These are phyloP conservation scores for Nyctanthes arbortristis DNA, from an alignment of 257 asterid species.

Conservation along the genomic window DNA sequence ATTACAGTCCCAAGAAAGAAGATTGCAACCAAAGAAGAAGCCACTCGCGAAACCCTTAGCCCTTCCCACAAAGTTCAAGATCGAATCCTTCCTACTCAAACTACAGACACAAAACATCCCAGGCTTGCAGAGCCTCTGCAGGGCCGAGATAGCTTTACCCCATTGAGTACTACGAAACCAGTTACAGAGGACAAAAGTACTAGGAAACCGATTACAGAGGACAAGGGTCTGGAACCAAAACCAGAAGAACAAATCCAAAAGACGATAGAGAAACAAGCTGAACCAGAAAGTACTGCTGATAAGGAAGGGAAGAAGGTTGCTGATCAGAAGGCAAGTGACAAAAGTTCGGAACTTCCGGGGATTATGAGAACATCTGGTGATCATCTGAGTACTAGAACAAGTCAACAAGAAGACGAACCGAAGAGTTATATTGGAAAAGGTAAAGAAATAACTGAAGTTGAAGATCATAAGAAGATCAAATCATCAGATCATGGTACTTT, in stretches of 20 bases:
- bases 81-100: constrained; percentile 25
- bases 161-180: constrained; percentile 23
- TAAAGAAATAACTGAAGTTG: constrained; percentile 25
- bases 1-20: constrained; percentile 49
- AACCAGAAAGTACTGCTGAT: constrained; percentile 6
- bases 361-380: constrained; percentile 12
- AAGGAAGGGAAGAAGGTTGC: constrained; percentile 19
- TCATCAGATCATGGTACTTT: constrained; percentile 13
- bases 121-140: constrained; percentile 29
- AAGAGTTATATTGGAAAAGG: neutral
- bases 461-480: no score
- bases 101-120: constrained; percentile 9
- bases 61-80: constrained; percentile 20
- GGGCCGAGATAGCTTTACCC: constrained; percentile 19
- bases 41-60: neutral
- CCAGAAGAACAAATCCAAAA: neutral
- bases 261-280: constrained; percentile 10
- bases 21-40: neutral
- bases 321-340: no score
- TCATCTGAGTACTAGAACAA: constrained; percentile 10
- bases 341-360: constrained; percentile 1
- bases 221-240: constrained; percentile 9
- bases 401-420: neutral
- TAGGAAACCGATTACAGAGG: constrained; percentile 26
- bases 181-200: constrained; percentile 17